phyloP scores from a whole-genome alignment of 164 flowering plant species.

The Vitis riparia region DNA sequence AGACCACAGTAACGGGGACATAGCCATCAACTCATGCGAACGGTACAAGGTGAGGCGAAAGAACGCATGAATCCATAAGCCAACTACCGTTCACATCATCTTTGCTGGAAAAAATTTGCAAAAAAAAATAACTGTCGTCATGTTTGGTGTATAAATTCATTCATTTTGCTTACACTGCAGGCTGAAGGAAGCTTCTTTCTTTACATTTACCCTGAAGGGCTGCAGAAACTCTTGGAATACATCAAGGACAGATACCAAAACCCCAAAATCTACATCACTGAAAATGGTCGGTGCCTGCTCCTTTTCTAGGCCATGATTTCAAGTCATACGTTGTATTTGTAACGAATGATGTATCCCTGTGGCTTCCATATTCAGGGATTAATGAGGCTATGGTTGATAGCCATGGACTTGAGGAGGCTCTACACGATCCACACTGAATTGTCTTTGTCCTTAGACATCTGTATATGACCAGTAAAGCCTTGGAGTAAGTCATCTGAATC shows the following conservation, averaged over 20 bases:
- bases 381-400: constrained; percentile 3
- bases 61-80: too few relatives aligned
- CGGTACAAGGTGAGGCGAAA: constrained; percentile 17
- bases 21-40: constrained; percentile 21
- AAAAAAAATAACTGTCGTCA: too few relatives aligned
- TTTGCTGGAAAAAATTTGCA: too few relatives aligned
- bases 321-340: too few relatives aligned
- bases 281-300: constrained; percentile 24
- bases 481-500: constrained; percentile 8
- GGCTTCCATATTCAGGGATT: constrained; percentile 2
- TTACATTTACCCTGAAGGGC: constrained; percentile 24
- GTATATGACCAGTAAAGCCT: constrained; percentile 1
- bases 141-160: background rate
- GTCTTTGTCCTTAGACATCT: constrained; percentile 15
- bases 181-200: constrained; percentile 15
- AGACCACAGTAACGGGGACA: background rate
- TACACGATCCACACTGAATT: constrained; percentile 19
- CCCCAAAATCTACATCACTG: constrained; percentile 30
- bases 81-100: too few relatives aligned
- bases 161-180: constrained; percentile 11
- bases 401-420: background rate
- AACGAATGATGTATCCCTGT: background rate
- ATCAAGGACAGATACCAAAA: constrained; percentile 18
- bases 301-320: background rate
- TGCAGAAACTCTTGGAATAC: constrained; percentile 12